A percentile compares a stretch with the other conserved stretches of the same genome.
Evolutionary conservation across 2,329 filamentous ascomycete genomes (phyloP).

Genomic region (Colletotrichum cereale): DNA sequence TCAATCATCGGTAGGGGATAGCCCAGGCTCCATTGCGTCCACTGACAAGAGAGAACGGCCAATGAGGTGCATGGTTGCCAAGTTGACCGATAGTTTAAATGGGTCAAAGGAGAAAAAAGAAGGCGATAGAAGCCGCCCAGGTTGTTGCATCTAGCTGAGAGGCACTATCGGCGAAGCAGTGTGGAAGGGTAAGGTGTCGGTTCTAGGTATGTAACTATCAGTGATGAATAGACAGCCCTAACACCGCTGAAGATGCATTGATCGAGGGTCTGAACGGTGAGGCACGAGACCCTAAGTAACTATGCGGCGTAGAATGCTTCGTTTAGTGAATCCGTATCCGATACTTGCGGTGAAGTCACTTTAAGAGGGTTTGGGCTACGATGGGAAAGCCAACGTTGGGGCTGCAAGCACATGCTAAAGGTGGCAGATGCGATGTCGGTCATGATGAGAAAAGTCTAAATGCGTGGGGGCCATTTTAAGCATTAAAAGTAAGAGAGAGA

Average conservation of each 20-base stretch:
- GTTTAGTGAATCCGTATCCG: slow-evolving; percentile 5
- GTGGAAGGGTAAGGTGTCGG: slow-evolving; percentile 11
- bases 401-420: slow-evolving; percentile 31
- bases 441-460: slow-evolving; percentile 28
- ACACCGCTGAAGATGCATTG: slow-evolving; percentile 3
- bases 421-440: slow-evolving; percentile 26
- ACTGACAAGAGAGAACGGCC: slow-evolving; percentile 15
- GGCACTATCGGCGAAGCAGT: background rate
- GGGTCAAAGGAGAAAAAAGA: slow-evolving; percentile 22
- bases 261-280: slow-evolving; percentile 9
- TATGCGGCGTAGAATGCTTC: slow-evolving; percentile 33
- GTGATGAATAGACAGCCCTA: slow-evolving; percentile 19
- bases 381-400: slow-evolving; percentile 1
- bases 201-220: slow-evolving; percentile 12
- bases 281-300: slow-evolving; percentile 21
- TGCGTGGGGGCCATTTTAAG: slow-evolving; percentile 35
- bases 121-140: slow-evolving; percentile 35
- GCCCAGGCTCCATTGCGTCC: slow-evolving; percentile 29
- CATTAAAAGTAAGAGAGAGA: slow-evolving; percentile 22
- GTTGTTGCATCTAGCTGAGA: slow-evolving; percentile 18
- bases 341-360: slow-evolving; percentile 18
- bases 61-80: slow-evolving; percentile 24
- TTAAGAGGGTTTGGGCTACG: background rate
- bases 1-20: slow-evolving; percentile 27
- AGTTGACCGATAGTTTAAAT: slow-evolving; percentile 29